Base-by-base conservation (phyloP, 108 stramenopile genomes). In the Schizochytrium sp. region DNA sequence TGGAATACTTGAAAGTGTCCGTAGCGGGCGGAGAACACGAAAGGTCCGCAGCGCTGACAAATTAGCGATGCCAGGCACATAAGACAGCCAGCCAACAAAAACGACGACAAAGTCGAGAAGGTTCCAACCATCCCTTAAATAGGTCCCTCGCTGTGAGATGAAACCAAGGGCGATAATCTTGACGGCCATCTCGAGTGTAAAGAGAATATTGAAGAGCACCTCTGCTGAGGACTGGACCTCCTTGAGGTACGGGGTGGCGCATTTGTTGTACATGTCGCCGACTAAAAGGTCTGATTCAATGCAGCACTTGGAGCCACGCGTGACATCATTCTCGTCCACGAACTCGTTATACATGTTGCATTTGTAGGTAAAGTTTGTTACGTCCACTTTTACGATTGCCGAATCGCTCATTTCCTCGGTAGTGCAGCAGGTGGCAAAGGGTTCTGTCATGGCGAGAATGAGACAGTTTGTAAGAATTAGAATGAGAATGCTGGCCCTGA, bases 101-200 rank as follows among this genome's bases (percentile, higher is more conserved):
- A 96, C 95, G 44, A 95, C 94, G 57, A 93, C 58, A 71, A 94
- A 94, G 44, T 94, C 94, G 21, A 94, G 89, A 4, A 90, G 60
- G 72, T 94, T 94, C 94, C 94, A 94, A 14, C 89, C 34, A 58
- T 92, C 91, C 28, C 87, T 58, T 16, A 92, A n/a, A 55, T 93
- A 92, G n/a, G 91, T 58, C 19, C 90, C 93, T 16, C 44, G 72
- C 14, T 60, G 87, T 21, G 71, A 51, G 5, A 88, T 59, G 25
- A 93, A 91, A 28, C 95, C 95, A 59, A 89, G 72, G 34, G 94
- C 95, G n/a, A 95, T 69, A 14, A 93, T 89, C 72, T 96, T 96
- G 43, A 95, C 57, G 23, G 92, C 41, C 53, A 89, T 92, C 87
- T 96, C 95, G 1, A 92, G 43, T 58, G 92, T 88, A 90, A 95